Percentiles rank a stretch among this genome's conserved stretches.
These are phyloP conservation scores for Apiotrichum montevideense DNA, from an alignment of 1,284 basidiomycete genomes.

Conservation along the genomic window DNA sequence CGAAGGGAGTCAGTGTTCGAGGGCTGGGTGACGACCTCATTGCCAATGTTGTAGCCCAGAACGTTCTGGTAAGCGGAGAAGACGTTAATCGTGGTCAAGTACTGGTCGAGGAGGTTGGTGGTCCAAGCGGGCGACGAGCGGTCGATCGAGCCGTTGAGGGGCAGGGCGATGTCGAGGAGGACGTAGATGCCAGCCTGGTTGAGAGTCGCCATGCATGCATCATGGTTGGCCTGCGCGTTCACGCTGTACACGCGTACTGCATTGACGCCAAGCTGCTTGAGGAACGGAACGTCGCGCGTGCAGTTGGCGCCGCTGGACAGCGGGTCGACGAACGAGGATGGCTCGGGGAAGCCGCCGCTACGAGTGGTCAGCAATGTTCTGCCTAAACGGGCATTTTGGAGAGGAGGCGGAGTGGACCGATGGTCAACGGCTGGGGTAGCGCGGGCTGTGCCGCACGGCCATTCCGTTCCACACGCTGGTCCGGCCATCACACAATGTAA, in stretches of 20 bases:
- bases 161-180: constrained; percentile 79
- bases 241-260: constrained; percentile 79
- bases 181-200: constrained; percentile 78
- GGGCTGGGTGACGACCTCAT: constrained; percentile 67
- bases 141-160: constrained; percentile 79
- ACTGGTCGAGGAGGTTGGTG: constrained; percentile 72
- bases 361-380: too few species aligned
- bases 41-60: constrained; percentile 75
- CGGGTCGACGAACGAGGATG: constrained; percentile 56
- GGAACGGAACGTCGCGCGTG: constrained; percentile 68
- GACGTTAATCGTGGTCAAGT: constrained; percentile 66
- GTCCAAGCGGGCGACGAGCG: constrained; percentile 70
- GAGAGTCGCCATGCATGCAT: constrained; percentile 73
- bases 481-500: too few species aligned
- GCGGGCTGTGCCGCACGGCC: too few species aligned
- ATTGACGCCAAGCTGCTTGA: constrained; percentile 54
- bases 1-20: constrained; percentile 60
- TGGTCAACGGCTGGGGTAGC: too few species aligned
- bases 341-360: constrained; percentile 63
- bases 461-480: too few species aligned
- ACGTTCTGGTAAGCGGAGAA: constrained; percentile 80
- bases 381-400: too few species aligned
- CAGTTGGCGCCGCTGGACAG: constrained; percentile 64
- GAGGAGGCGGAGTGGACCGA: too few species aligned
- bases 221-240: constrained; percentile 72